Evolutionary conservation across 176 grass and related monocot genomes (phyloP).

Genomic region (Triticum aestivum): IWGSC_CS_RefSeq_v2.1 NC_057814.1:604498941-604499440

Average conservation of each 20-base stretch:
- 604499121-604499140: neutral
- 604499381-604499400: neutral
- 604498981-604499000: slow-evolving; percentile 14
- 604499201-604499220: neutral
- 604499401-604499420: neutral
- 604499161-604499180: neutral
- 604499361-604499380: neutral
- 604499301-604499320: neutral
- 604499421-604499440: neutral
- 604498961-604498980: neutral
- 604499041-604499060: too few species aligned
- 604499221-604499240: neutral
- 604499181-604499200: neutral
- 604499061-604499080: neutral
- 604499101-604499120: neutral
- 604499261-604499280: neutral
- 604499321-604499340: too few species aligned
- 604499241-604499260: neutral
- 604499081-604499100: neutral
- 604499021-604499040: neutral
- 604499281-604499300: neutral
- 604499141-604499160: neutral
- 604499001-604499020: neutral
- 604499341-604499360: neutral
- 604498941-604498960: neutral